Conservation (phyloP, 78 protist genomes). For the Anaeramoeba ignava region DNA sequence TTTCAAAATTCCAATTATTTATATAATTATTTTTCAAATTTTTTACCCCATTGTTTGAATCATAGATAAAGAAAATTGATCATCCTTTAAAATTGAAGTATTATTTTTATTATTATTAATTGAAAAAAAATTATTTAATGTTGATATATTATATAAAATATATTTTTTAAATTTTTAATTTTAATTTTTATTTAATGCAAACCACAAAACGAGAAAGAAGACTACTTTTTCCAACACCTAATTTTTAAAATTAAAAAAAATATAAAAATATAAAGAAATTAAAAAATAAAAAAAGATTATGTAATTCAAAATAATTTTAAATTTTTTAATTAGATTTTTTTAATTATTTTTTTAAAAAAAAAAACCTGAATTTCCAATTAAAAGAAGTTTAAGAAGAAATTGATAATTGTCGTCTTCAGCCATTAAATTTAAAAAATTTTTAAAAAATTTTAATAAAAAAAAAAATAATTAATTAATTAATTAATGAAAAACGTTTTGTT, state of each 20-base stretch:
- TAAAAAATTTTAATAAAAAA: too few species aligned
- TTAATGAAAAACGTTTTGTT: too few species aligned
- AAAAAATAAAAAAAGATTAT: not conserved
- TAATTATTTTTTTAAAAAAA: not conserved
- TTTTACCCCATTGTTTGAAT: not conserved
- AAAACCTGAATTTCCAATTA: not conserved
- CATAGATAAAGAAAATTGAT: not conserved
- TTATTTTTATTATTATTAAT: too few species aligned
- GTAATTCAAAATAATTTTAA: not conserved
- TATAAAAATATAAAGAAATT: not conserved
- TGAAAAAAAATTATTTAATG: too few species aligned
- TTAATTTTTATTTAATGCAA: too few species aligned
- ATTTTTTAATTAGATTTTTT: not conserved
- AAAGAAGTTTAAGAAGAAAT: not conserved
- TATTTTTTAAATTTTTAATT: too few species aligned
- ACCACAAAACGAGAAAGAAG: not conserved
- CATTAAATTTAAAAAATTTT: too few species aligned
- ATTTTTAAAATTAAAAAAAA: not conserved
- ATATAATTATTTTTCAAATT: too few species aligned
- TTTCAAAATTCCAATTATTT: too few species aligned
- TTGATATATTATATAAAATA: too few species aligned
- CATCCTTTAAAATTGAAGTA: not conserved
- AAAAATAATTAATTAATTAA: too few species aligned
- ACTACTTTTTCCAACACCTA: slow-evolving; percentile 5
- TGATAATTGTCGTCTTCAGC: not conserved